These are phyloP conservation scores for Tricholoma matsutake DNA, from an alignment of 768 basidiomycete genomes.

Conservation along the genomic window DNA sequence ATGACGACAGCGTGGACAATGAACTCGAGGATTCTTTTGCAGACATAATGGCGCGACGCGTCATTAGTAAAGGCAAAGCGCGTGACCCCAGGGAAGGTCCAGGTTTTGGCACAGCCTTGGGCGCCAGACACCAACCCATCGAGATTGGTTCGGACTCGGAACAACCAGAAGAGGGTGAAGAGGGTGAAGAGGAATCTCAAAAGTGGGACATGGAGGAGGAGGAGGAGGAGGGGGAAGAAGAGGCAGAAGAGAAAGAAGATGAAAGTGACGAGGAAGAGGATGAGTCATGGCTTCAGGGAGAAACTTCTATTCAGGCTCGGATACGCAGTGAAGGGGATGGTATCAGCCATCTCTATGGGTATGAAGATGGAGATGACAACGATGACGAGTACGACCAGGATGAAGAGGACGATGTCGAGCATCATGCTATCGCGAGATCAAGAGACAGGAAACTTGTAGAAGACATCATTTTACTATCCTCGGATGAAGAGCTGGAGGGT, in stretches of 20 bases:
- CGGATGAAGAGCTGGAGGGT: slow-evolving; percentile 17
- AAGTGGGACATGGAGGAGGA: slow-evolving; percentile 13
- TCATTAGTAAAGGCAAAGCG: slow-evolving; percentile 50
- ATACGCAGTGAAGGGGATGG: slow-evolving; percentile 15
- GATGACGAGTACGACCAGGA: slow-evolving; percentile 20
- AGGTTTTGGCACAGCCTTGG: slow-evolving; percentile 39
- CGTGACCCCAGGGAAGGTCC: slow-evolving; percentile 62
- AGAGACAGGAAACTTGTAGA: neutral
- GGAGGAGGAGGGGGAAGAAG: slow-evolving; percentile 22
- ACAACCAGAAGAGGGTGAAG: slow-evolving; percentile 26
- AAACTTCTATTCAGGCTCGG: slow-evolving; percentile 25
- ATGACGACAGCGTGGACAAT: slow-evolving; percentile 21
- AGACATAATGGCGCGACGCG: slow-evolving; percentile 46
- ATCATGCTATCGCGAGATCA: neutral
- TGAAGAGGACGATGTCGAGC: slow-evolving; percentile 14
- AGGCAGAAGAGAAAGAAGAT: slow-evolving; percentile 16
- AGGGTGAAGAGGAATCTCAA: slow-evolving; percentile 17
- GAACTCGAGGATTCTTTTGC: slow-evolving; percentile 56
- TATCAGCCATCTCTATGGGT: slow-evolving; percentile 13
- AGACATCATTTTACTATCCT: slow-evolving; percentile 4
- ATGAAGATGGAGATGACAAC: slow-evolving; percentile 14
- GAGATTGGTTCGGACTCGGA: slow-evolving; percentile 40
- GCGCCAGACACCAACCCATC: slow-evolving; percentile 42
- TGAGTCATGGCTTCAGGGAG: slow-evolving; percentile 17
- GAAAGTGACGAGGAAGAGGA: slow-evolving; percentile 21